Base-by-base conservation (phyloP, 2,329 filamentous ascomycete species). In the Dactylellina sp. region DNA sequence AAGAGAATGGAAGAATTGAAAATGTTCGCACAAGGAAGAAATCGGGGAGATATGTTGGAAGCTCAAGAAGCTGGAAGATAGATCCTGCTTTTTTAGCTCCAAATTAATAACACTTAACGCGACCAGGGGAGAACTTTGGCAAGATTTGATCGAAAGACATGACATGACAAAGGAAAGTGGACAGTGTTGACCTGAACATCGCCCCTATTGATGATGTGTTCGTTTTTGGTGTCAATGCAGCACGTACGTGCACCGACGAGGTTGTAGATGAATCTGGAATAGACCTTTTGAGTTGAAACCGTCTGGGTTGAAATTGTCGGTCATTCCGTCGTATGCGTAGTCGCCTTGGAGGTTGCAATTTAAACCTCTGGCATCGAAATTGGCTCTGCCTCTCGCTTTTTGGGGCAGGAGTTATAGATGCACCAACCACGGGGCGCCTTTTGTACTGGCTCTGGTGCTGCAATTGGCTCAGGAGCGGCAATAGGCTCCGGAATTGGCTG, bases 181-280 rank as follows among this genome's bases (percentile, higher is more conserved):
- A 71, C 66, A 71, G 59, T 63, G 66, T 71, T 71, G 53, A 64
- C 66, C 66, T 63, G 66, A 71, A 71, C 66, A 64, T 71, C 47
- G 56, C 46, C 65, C 65, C 52, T 20, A 62, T 50, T 50, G 65
- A 62, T 56, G 46, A 62, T 56, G 46, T 53, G 40, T 22, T 55
- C 6, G 35, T 39, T 35, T 25, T 50, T 59, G 63, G 39, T 20
- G 16, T 32, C 49, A 53, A 56, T 62, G 50, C 46, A 32, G 18
- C 40, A 44, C 42, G 64, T 25, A 39, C 14, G 20, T 35, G 55
- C 24, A 55, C 49, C 46, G 56, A 22, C 46, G 24, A 32, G 0
- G 63, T 44, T 53, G 63, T 40, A 28, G 12, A 49, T 39, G 35
- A 42, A 46, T 49, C 46, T 32, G 62, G 22, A 59, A 57, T 66